Evolutionary conservation across 208 protist species (phyloP), one percentile per base, ranked within the genome.

Genomic region (Wallacemonas rigidus): DNA sequence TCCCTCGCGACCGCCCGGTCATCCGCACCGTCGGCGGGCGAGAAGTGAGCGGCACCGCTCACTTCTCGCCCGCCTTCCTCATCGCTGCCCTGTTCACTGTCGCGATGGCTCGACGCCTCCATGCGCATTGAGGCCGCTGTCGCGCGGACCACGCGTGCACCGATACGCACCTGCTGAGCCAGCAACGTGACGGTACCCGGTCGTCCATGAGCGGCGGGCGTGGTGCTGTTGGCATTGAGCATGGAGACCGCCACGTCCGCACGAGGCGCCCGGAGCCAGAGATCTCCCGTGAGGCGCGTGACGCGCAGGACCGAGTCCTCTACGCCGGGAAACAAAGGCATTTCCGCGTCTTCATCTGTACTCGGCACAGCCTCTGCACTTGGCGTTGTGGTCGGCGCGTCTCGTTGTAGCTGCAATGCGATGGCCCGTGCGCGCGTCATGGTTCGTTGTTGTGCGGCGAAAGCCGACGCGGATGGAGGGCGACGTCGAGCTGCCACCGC

Each of bases 241-340:
- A 0, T 26, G 26, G 26, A 26, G 26, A 0, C 26, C 26, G 26
- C 26, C 26, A 0, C 26, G 26, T 26, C 26, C 26, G 26, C 26
- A 26, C 26, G 26, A 26, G 26, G 26, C 0, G 26, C 26, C 26
- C 26, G 26, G 8, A 50, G 60, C 60, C 60, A 65, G 15, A 65
- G 7, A 48, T 65, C 60, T 12, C 60, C 60, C 3, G 60, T 65
- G 41, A 65, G 43, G 4, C 60, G 60, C 60, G 60, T 65, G 14
- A 65, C 60, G 43, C 41, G 41, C 40, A 65, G 60, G n/a, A 50
- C 60, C 4, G 60, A 65, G 60, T 65, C n/a, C 3, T 65, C n/a
- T 4, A 65, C 43, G n/a, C 60, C 60, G 15, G 60, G 60, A 41
- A 51, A 65, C 6, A 41, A 45, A 3, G 60, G 60, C 60, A 65